Percentiles rank a stretch among this genome's conserved stretches.
These are phyloP conservation scores for Rhizopogon roseolus DNA, from an alignment of 768 basidiomycete genomes.

Conservation along the genomic window DNA sequence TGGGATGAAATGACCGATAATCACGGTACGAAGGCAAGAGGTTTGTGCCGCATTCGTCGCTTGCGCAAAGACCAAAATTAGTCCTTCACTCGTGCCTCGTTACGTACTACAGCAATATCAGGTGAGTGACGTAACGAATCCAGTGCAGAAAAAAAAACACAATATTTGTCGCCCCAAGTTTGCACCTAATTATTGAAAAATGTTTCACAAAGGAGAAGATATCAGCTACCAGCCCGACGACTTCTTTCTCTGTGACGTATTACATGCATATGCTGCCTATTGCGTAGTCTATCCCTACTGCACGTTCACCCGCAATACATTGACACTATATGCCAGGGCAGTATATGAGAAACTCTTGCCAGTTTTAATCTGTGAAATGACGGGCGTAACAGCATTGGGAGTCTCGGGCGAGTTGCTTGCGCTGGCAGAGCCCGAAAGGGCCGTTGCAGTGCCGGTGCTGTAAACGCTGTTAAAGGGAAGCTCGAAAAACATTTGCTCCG, in stretches of 20 bases:
- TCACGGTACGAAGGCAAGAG: too few species aligned
- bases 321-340: conserved; percentile 44
- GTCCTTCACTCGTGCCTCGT: too few species aligned
- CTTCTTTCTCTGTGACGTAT: background rate
- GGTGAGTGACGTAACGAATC: too few species aligned
- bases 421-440: conserved; percentile 44
- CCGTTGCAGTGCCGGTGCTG: conserved; percentile 37
- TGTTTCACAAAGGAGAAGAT: background rate
- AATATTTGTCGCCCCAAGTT: too few species aligned
- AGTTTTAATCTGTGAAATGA: conserved; percentile 39
- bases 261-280: background rate
- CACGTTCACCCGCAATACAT: conserved; percentile 16
- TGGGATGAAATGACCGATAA: too few species aligned
- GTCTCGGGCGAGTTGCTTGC: conserved; percentile 52
- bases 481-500: conserved; percentile 42
- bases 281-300: background rate
- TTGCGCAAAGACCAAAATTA: too few species aligned
- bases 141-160: too few species aligned
- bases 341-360: conserved; percentile 50
- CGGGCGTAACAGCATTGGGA: conserved; percentile 45
- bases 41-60: too few species aligned
- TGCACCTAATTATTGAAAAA: too few species aligned
- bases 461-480: conserved; percentile 50
- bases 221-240: background rate
- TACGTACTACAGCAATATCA: too few species aligned